These are phyloP conservation scores for Centaurea solstitialis DNA, from an alignment of 129 eudicot genomes.

Conservation along the genomic window DNA sequence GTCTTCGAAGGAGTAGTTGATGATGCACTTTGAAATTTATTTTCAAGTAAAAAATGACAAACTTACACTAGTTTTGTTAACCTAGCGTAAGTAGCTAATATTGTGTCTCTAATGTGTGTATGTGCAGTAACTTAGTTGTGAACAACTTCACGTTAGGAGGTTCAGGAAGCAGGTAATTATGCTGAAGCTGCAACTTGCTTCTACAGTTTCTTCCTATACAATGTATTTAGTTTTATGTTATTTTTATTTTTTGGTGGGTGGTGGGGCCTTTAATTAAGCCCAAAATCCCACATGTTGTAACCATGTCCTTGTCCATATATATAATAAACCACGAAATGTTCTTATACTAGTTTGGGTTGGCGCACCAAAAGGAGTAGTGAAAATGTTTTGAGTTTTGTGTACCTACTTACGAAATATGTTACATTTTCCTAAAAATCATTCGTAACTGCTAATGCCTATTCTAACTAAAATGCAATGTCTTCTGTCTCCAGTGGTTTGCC, in stretches of 20 bases:
- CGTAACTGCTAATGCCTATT: not conserved
- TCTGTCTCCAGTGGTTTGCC: conserved; percentile 33
- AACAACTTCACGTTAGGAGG: conserved; percentile 43
- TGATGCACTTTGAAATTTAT: too few species aligned
- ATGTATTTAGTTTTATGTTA: too few species aligned
- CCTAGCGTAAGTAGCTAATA: not conserved
- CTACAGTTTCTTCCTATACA: too few species aligned
- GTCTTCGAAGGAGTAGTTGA: not conserved
- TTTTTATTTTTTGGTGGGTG: too few species aligned
- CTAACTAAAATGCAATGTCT: not conserved
- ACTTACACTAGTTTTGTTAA: not conserved
- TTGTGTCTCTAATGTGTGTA: not conserved
- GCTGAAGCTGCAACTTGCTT: too few species aligned
- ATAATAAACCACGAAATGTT: too few species aligned
- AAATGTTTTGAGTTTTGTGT: not conserved
- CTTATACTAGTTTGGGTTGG: too few species aligned
- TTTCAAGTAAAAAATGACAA: not conserved
- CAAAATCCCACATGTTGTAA: too few species aligned
- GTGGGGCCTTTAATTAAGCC: too few species aligned
- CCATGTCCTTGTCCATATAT: too few species aligned
- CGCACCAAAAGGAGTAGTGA: not conserved
- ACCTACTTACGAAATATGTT: not conserved
- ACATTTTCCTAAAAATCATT: not conserved
- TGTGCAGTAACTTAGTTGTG: conserved; percentile 61
- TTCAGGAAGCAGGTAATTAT: conserved; percentile 43